Conservation (phyloP, 352 stramenopile genomes). For the Plasmopara muralis region DNA sequence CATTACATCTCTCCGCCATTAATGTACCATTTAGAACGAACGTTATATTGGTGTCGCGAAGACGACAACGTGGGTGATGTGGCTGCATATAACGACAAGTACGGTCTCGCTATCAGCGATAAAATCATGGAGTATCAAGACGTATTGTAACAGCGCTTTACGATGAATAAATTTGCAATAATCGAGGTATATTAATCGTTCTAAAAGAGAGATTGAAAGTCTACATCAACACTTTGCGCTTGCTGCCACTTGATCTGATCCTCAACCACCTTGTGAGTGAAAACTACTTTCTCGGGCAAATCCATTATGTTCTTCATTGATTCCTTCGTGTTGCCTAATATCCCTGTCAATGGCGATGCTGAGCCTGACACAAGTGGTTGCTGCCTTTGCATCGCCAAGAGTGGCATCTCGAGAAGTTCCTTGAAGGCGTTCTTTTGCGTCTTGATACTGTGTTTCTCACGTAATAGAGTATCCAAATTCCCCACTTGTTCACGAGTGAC, state of each 20-base stretch:
- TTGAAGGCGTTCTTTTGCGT: slow-evolving; percentile 81
- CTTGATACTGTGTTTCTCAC: slow-evolving; percentile 72
- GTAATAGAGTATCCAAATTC: slow-evolving; percentile 42
- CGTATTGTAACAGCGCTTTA: slow-evolving; percentile 7
- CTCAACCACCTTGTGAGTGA: slow-evolving; percentile 46
- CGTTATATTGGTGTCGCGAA: slow-evolving; percentile 60
- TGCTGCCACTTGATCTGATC: slow-evolving; percentile 41
- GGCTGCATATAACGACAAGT: slow-evolving; percentile 49
- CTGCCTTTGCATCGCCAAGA: slow-evolving; percentile 41
- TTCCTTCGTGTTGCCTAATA: slow-evolving; percentile 19
- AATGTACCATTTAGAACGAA: slow-evolving; percentile 77
- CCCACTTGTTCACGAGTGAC: slow-evolving; percentile 37
- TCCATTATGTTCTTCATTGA: slow-evolving; percentile 55
- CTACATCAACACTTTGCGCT: slow-evolving; percentile 38
- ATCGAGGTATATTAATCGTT: neutral
- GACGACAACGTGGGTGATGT: slow-evolving; percentile 39
- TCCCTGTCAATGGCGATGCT: slow-evolving; percentile 27
- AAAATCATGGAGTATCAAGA: slow-evolving; percentile 40
- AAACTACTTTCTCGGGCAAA: slow-evolving; percentile 56
- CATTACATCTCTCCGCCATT: slow-evolving; percentile 65
- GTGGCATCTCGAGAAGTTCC: slow-evolving; percentile 62
- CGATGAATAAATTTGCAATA: neutral
- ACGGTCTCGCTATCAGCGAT: slow-evolving; percentile 39
- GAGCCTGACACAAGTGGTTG: slow-evolving; percentile 29
- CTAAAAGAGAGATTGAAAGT: slow-evolving; percentile 46